Evolutionary conservation across 176 grass and related monocot genomes (phyloP).

Genomic region (Ensete glaucum): DNA sequence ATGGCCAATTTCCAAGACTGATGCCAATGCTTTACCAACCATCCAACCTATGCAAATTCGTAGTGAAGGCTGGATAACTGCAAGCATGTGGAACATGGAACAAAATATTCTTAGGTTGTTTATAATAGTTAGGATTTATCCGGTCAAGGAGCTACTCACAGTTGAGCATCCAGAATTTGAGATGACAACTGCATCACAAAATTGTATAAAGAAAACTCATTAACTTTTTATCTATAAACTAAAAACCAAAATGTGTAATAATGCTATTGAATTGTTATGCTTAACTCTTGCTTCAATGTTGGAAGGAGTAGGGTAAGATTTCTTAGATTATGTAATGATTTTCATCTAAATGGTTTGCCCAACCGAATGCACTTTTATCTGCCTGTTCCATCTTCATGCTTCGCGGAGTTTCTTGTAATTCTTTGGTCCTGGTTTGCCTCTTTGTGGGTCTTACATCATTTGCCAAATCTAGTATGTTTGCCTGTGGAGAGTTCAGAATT

Average conservation of each 20-base stretch:
- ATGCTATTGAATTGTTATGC: not conserved
- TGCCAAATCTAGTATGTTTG: not conserved
- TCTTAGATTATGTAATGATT: not conserved
- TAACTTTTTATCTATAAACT: not conserved
- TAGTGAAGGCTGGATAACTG: no score
- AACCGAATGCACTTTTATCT: not conserved
- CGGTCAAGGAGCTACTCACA: no score
- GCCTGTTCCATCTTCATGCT: not conserved
- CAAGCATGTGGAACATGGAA: no score
- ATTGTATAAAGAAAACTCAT: not conserved
- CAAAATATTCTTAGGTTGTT: no score
- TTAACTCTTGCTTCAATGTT: not conserved
- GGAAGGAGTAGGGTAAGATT: not conserved
- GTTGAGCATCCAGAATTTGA: no score
- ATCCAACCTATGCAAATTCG: no score
- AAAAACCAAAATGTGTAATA: not conserved
- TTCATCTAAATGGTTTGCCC: not conserved
- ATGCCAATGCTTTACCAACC: no score
- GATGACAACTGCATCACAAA: no score
- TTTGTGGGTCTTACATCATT: not conserved
- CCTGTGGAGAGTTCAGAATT: not conserved
- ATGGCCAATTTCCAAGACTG: no score
- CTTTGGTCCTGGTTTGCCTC: not conserved
- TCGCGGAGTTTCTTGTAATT: not conserved
- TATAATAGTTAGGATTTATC: no score